Base-by-base conservation (phyloP, 169 alveolate genomes). In the Plasmodium inui region DNA sequence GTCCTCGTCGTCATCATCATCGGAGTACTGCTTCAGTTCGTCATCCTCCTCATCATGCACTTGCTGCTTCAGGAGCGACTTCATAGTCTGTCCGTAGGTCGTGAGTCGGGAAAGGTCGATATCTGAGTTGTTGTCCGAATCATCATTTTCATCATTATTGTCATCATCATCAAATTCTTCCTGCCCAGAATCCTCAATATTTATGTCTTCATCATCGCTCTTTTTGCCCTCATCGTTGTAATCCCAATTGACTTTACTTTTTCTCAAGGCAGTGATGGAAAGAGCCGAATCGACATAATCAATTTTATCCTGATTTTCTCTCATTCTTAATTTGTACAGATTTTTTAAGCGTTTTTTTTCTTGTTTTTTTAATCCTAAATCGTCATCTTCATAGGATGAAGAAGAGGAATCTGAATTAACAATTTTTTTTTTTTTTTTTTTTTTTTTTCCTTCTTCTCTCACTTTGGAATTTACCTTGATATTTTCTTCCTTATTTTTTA, bases 131-230 rank as follows among this genome's bases (percentile, higher is more conserved):
- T 79, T 91, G 26, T 91, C 95, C 19, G 91, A 80, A 22, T 91
- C 92, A 0, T 91, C 95, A 91, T 91, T 82, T 12, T 91, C 95
- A 37, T 91, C 95, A 30, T 67, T 67, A 67, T 67, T 67, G n/a
- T 86, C 85, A 72, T 91, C 95, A 6, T 72, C 94, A 37, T 91
- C 90, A 70, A 81, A 91, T 9, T 81, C 91, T 46, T 91, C 95
- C 44, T 70, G 84, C 0, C 81, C 84, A 0, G 92, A 91, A 5
- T 53, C 85, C 3, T 80, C 86, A 0, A 53, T 71, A 82, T 91
- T 81, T 44, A 91, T 44, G 55, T 91, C 95, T 91, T 91, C 95
- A 78, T 91, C 95, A 81, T 91, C 95, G 39, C 95, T 91, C 32
- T 82, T 91, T 46, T 82, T 91, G 10, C 95, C 95, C 81, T 91